Evolutionary conservation across 192 early-diverging fungal species (phyloP), one percentile per base, ranked within the genome.

Genomic region (Diversispora eburnea): DNA sequence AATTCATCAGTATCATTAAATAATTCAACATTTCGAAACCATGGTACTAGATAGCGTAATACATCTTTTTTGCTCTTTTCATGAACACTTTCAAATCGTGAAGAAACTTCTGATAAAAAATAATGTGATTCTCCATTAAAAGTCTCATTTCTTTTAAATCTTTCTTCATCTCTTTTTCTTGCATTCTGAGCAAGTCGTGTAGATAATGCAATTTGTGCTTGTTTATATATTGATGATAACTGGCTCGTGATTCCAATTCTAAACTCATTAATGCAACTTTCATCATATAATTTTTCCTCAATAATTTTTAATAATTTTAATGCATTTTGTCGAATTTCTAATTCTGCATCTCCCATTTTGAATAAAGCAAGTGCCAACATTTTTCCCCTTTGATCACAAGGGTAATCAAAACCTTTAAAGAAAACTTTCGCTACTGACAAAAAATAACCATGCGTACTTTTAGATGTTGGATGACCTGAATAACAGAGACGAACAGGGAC

Each of bases 11-110:
- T 78, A 47, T 78, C 79, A 7, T 78, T 76, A 17, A 79, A 78
- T 41, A 92, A 76, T 56, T 93, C 88, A 8, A 94, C 78, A 66
- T 93, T 94, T 12, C 90, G 82, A 10, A 94, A 76, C 93, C 93
- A 95, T 3, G 93, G 93, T 10, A 91, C 76, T 78, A 94, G 85
- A 51, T 92, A 90, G 43, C 78, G 78, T 20, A 95, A 77, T 47
- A 94, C 86, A 52, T 92, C 90, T 41, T 87, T 84, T 49, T 91
- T 88, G 47, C 84, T 80, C 48, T 81, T 84, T 3, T 85, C 69
- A 17, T 74, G 84, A 25, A 91, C 80, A 64, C 80, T 61, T 42
- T 94, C 90, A 67, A 92, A 86, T 33, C 88, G 82, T 65, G 83
- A 80, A n/a, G 88, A 87, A 20, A 93, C 83, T 71, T 96, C 94